A percentile compares a stretch with the other conserved stretches of the same genome.
phyloP scores from a whole-genome alignment of 176 grass and related monocot genomes.

The Urochloa ruziziensis region DNA sequence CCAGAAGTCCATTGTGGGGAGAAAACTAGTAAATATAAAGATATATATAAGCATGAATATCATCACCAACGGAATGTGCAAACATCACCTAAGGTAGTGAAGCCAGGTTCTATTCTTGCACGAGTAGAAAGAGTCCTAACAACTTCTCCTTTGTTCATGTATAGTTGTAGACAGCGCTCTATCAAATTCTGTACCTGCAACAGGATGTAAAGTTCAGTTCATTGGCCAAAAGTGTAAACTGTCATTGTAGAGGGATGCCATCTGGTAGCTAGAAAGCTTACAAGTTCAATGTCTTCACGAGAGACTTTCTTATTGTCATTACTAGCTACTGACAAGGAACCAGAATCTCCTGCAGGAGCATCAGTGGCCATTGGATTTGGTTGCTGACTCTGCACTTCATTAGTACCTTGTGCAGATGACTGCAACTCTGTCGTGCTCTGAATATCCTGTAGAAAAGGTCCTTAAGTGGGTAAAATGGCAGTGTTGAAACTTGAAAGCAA shows the following conservation, averaged over 20 bases:
- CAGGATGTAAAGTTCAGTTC: conserved; percentile 27
- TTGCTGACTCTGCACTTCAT: conserved; percentile 73
- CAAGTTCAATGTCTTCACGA: conserved; percentile 95
- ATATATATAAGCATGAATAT: background rate
- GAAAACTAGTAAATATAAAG: conserved; percentile 19
- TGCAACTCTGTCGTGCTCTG: conserved; percentile 69
- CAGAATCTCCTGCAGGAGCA: conserved; percentile 62
- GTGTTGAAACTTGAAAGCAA: conserved; percentile 3
- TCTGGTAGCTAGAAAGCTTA: conserved; percentile 34
- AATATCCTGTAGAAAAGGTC: conserved; percentile 61
- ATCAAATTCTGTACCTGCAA: conserved; percentile 99
- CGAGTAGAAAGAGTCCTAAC: conserved; percentile 84
- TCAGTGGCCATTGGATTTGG: conserved; percentile 53
- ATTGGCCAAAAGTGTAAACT: conserved; percentile 1
- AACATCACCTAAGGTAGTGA: conserved; percentile 85
- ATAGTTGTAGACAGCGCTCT: conserved; percentile 90
- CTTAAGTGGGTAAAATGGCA: background rate
- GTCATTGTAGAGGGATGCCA: background rate
- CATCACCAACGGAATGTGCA: background rate
- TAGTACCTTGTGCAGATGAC: conserved; percentile 55
- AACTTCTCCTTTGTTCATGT: conserved; percentile 98
- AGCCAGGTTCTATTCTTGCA: conserved; percentile 96
- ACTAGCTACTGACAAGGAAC: conserved; percentile 56
- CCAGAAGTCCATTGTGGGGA: background rate
- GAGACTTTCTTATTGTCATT: conserved; percentile 93